These are phyloP conservation scores for Psilocybe subaeruginosa DNA, from an alignment of 768 basidiomycete species.

Conservation along the genomic window DNA sequence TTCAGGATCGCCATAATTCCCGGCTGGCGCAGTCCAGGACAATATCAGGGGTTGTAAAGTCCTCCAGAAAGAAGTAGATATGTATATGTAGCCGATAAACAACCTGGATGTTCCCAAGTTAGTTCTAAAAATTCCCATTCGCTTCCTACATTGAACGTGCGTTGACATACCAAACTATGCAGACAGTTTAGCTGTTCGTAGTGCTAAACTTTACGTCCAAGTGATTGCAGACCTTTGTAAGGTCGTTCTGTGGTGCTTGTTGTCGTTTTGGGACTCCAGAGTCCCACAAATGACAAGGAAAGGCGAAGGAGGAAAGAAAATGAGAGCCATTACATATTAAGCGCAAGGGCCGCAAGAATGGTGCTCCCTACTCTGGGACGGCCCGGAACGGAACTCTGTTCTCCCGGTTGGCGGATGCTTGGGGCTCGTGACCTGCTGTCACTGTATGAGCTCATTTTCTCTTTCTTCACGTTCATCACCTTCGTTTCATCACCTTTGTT, in stretches of 20 bases:
- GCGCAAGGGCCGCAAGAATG: background rate
- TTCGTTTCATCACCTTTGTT: no score
- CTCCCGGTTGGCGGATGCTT: background rate
- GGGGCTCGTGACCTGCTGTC: background rate
- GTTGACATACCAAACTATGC: background rate
- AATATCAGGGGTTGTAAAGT: background rate
- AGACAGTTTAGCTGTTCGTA: background rate
- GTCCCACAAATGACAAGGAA: background rate
- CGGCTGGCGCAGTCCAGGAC: background rate
- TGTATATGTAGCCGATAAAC: background rate
- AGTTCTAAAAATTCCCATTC: conserved; percentile 1
- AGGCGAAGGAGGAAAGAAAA: background rate
- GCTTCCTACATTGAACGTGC: background rate
- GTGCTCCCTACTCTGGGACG: background rate
- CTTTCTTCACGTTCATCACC: background rate
- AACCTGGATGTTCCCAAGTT: background rate
- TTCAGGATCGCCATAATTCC: conserved; percentile 35
- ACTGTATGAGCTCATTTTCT: background rate
- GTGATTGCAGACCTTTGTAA: background rate
- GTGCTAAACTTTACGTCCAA: background rate
- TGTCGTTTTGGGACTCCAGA: background rate
- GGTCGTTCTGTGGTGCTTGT: no score
- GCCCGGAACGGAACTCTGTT: background rate
- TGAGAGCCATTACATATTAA: background rate
- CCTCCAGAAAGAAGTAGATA: background rate